These are phyloP conservation scores for Glebionis coronaria DNA, from an alignment of 129 eudicot genomes.

Conservation along the genomic window DNA sequence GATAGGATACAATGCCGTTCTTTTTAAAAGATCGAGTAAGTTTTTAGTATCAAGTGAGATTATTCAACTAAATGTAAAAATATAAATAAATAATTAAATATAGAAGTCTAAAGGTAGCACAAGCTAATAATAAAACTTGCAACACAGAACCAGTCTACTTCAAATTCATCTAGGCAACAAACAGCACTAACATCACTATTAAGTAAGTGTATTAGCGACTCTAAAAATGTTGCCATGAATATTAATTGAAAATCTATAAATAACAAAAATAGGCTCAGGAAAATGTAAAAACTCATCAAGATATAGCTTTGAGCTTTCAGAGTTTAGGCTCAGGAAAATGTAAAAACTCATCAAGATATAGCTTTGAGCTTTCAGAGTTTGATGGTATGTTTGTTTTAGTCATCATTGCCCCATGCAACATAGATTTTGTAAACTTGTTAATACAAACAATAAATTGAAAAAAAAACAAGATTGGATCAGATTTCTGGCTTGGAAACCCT, in stretches of 20 bases:
- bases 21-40: too few species aligned
- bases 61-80: too few species aligned
- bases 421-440: too few species aligned
- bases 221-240: constrained; percentile 32
- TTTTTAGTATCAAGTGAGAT: too few species aligned
- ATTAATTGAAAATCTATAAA: too few species aligned
- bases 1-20: too few species aligned
- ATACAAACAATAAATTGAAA: too few species aligned
- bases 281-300: constrained; percentile 31
- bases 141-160: constrained; percentile 19
- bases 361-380: constrained; percentile 54
- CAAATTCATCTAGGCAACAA: constrained; percentile 2
- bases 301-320: constrained; percentile 42
- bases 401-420: constrained; percentile 59
- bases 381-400: constrained; percentile 48
- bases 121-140: not conserved
- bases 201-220: too few species aligned
- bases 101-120: constrained; percentile 2
- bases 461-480: constrained; percentile 27
- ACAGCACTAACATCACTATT: too few species aligned
- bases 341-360: constrained; percentile 35
- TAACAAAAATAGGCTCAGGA: constrained; percentile 36
- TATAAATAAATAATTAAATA: not conserved
- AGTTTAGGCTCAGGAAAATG: constrained; percentile 49
- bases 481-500: constrained; percentile 46